These are phyloP conservation scores for Leccinum insigne DNA, from an alignment of 1,284 basidiomycete species.

Conservation along the genomic window DNA sequence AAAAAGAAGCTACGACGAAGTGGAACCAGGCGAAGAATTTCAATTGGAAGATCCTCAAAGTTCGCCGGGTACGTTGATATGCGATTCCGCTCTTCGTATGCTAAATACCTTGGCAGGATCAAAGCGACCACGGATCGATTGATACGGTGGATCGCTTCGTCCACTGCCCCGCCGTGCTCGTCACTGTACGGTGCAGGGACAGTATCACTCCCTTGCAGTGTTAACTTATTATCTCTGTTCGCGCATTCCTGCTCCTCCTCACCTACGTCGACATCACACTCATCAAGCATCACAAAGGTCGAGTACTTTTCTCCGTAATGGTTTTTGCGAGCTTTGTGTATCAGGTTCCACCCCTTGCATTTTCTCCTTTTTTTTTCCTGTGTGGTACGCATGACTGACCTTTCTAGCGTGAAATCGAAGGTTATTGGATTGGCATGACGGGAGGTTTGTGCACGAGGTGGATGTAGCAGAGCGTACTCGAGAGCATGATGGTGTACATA, in stretches of 20 bases:
- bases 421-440: conserved; percentile 1
- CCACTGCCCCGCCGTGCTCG: neutral
- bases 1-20: conserved; percentile 51
- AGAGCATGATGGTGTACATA: conserved; percentile 10
- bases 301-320: conserved; percentile 28
- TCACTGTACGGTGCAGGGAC: conserved; percentile 4
- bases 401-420: conserved; percentile 25
- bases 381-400: conserved; percentile 25
- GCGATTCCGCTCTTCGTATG: neutral
- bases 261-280: conserved; percentile 6
- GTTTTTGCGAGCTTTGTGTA: conserved; percentile 4
- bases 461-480: conserved; percentile 9
- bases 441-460: conserved; percentile 6
- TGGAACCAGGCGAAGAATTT: conserved; percentile 41
- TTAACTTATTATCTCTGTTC: conserved; percentile 32
- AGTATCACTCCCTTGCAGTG: conserved; percentile 11
- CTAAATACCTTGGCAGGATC: conserved; percentile 24
- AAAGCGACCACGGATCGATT: conserved; percentile 39
- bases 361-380: neutral
- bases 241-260: conserved; percentile 8
- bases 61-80: conserved; percentile 46
- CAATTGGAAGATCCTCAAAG: conserved; percentile 30
- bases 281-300: conserved; percentile 28
- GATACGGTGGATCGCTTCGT: conserved; percentile 13
- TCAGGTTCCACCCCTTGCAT: conserved; percentile 3